phyloP scores from a whole-genome alignment of 2,329 filamentous ascomycete genomes.

The Exophiala mesophila region DNA sequence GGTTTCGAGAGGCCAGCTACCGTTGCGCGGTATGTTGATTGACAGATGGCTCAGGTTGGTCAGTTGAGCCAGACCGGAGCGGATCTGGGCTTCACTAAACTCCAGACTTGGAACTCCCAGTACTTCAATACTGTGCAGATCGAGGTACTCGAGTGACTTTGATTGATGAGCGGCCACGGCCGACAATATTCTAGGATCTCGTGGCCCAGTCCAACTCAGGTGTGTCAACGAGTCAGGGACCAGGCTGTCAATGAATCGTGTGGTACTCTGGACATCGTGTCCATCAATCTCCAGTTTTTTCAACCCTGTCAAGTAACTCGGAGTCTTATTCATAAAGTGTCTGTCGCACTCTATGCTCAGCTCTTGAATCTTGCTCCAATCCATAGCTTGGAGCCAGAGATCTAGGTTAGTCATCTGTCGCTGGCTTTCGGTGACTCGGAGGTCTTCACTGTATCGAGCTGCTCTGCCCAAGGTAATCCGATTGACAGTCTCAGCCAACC shows the following conservation, averaged over 20 bases:
- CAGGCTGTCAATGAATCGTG: not conserved
- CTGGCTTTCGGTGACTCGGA: not conserved
- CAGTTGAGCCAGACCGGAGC: not conserved
- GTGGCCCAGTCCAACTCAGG: not conserved
- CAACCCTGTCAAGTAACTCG: not conserved
- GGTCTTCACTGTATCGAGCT: too few relatives aligned
- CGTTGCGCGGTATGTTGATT: constrained; percentile 3
- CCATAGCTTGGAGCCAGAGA: constrained; percentile 5
- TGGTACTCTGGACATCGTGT: not conserved
- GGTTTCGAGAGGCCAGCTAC: constrained; percentile 1
- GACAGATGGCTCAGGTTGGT: not conserved
- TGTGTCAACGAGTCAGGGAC: not conserved
- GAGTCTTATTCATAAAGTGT: not conserved
- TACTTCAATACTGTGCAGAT: not conserved
- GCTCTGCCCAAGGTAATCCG: not conserved
- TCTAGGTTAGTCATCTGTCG: constrained; percentile 2
- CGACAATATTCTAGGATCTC: not conserved
- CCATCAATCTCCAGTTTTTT: not conserved
- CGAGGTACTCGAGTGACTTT: not conserved
- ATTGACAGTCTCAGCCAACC: not conserved
- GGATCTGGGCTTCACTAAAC: not conserved
- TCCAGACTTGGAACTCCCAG: not conserved
- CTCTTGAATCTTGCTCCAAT: not conserved
- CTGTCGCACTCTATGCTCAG: too few relatives aligned
- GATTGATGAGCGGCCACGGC: not conserved